These are phyloP conservation scores for Rosa persica DNA, from an alignment of 306 rosid species.

Conservation along the genomic window DNA sequence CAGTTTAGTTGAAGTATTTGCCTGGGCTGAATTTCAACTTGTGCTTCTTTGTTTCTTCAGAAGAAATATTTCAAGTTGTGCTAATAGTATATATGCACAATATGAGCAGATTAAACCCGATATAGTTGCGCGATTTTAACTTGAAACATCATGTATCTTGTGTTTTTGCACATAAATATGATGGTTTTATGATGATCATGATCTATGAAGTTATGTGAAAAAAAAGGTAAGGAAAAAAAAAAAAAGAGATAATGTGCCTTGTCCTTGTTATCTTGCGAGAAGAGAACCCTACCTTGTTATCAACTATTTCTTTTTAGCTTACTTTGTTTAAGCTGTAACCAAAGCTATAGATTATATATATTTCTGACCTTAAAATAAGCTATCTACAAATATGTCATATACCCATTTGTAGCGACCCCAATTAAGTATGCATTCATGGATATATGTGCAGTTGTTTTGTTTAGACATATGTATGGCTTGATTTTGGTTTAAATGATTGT, in stretches of 20 bases:
- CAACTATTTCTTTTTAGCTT: neutral
- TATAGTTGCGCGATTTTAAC: neutral
- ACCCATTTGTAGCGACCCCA: neutral
- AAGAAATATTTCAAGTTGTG: neutral
- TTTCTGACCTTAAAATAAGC: neutral
- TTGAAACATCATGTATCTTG: neutral
- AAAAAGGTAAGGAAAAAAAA: neutral
- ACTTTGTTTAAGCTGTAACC: neutral
- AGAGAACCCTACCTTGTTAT: neutral
- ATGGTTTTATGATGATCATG: neutral
- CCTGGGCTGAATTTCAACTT: neutral
- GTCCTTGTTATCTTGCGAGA: neutral
- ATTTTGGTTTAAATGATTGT: neutral
- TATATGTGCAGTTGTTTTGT: neutral
- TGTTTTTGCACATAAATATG: neutral
- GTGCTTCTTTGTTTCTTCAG: neutral
- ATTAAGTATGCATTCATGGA: neutral
- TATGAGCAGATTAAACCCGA: neutral
- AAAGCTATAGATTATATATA: neutral
- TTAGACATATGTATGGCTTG: neutral
- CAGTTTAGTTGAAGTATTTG: neutral
- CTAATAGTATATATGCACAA: neutral
- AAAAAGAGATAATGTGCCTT: neutral
- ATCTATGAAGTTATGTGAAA: neutral
- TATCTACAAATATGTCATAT: neutral